Base-by-base conservation (phyloP, 2,329 filamentous ascomycete genomes). In the Verticillium dahliae region DNA sequence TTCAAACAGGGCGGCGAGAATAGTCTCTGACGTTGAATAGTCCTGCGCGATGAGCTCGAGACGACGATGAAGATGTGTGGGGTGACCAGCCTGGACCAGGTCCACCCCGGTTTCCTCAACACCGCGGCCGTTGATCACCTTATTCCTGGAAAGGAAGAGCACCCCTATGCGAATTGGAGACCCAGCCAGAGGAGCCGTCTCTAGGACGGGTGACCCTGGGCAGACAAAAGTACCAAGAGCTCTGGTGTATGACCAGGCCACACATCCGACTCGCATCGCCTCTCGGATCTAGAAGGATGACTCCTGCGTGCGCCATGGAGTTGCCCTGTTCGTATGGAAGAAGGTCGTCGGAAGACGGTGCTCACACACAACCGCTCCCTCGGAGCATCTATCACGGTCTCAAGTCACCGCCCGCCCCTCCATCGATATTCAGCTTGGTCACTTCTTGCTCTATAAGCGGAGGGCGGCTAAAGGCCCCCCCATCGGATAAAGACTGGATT, bases 51-150 rank as follows among this genome's bases (percentile, higher is more conserved):
- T 63, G 87, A 90, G 69, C 71, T 90, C 4, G 81, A 86, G 66
- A 87, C 83, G 1, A 85, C 85, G 1, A 90, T 90, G 87, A 80
- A 82, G 33, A 79, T 89, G 70, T 82, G 87, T 62, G 87, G 87
- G 1, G 78, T 89, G 38, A 88, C 84, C 1, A 80, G 83, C 63
- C 72, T 90, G 10, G 78, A 82, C 60, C 79, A 88, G 68, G 78
- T 86, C 5, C 81, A 87, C 65, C 85, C 86, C 1, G 85, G 86
- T 0, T 75, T 88, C 69, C 72, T 89, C 31, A 87, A 88, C 62
- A 81, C 80, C 0, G 69, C 75, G n/a, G 77, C 75, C 1, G 74
- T 82, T 5, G 80, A 82, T 63, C 78, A 81, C 62, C 66, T 81
- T 54, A 72, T 81, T 15, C 78, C 79, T 2, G 68, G 67, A 52